Evolutionary conservation across 1,284 basidiomycete species (phyloP), one percentile per base, ranked within the genome.

Genomic region (Apiotrichum domesticum): DNA sequence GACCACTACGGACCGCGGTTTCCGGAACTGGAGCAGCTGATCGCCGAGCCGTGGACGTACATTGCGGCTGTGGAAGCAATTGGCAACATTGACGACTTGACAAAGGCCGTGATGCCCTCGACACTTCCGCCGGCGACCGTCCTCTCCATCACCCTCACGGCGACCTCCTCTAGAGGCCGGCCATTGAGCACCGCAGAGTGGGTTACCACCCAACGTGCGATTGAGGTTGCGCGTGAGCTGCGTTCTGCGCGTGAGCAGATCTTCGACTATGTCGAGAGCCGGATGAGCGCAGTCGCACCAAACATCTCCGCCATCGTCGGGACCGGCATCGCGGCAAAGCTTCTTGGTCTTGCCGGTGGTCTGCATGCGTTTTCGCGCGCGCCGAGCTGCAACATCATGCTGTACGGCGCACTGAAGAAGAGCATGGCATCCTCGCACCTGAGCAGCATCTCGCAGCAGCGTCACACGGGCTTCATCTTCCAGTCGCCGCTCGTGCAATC

Each of bases 261-360:
- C 66, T 93, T 98, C 78, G 86, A 89, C 80, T 98, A 98, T 81
- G 96, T 99, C 75, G 95, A 96, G 80, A 96, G 92, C 70, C 85
- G 96, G 76, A 98, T 99, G 90, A 90, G 90, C 78, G 85, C 94
- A 53, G 87, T 99, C 68, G 94, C 95, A 60, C 96, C 96, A 64
- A 99, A 99, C 76, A 85, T 99, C 71, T 95, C 91, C 67, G 88
- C 90, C 72, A 95, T 99, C 74, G 90, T 98, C 75, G 95, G 96
- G 72, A 97, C 95, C 54, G 90, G 90, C 62, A 95, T 93, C 79
- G 96, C 96, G 45, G 95, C 96, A 49, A 98, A 98, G 81, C 80
- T 99, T 49, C 85, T 99, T 46, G 96, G 96, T 73, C 91, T 97
- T 46, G 93, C 96, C 37, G 96, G 96, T 58, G 96, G 96, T 45